Percentiles rank a stretch among this genome's conserved stretches.
Evolutionary conservation across 1,139 yeast species (phyloP).

Genomic region (Zygosaccharomyces sapae): DNA sequence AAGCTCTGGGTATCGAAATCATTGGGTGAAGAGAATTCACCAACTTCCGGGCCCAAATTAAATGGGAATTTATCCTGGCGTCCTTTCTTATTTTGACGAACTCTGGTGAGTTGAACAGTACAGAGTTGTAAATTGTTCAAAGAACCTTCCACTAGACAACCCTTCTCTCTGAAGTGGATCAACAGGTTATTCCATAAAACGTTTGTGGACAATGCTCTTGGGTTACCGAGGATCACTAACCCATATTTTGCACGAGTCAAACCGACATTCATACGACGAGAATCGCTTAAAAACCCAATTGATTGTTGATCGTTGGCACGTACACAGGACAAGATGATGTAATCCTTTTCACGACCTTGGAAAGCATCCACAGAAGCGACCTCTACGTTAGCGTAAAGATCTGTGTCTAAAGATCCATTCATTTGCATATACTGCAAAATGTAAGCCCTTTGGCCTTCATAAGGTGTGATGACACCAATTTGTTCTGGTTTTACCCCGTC

Average conservation of each 20-base stretch:
- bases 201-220: conserved; percentile 68
- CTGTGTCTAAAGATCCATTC: conserved; percentile 66
- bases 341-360: conserved; percentile 95
- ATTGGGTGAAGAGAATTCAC: conserved; percentile 23
- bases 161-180: conserved; percentile 74
- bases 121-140: conserved; percentile 74
- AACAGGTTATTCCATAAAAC: conserved; percentile 76
- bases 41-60: conserved; percentile 23
- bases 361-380: conserved; percentile 93
- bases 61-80: conserved; percentile 17
- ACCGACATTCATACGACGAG: conserved; percentile 89
- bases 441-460: conserved; percentile 89
- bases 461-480: conserved; percentile 91
- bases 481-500: conserved; percentile 80
- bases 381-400: conserved; percentile 68
- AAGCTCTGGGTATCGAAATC: conserved; percentile 50
- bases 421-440: conserved; percentile 72
- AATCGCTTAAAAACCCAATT: conserved; percentile 86
- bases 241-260: conserved; percentile 89
- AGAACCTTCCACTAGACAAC: conserved; percentile 91
- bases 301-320: conserved; percentile 80
- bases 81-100: conserved; percentile 23
- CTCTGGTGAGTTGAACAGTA: conserved; percentile 53
- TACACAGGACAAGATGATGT: conserved; percentile 82
- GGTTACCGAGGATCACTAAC: conserved; percentile 76